Evolutionary conservation across 2,329 filamentous ascomycete genomes (phyloP).

Genomic region (Neonectria magnoliae): DNA sequence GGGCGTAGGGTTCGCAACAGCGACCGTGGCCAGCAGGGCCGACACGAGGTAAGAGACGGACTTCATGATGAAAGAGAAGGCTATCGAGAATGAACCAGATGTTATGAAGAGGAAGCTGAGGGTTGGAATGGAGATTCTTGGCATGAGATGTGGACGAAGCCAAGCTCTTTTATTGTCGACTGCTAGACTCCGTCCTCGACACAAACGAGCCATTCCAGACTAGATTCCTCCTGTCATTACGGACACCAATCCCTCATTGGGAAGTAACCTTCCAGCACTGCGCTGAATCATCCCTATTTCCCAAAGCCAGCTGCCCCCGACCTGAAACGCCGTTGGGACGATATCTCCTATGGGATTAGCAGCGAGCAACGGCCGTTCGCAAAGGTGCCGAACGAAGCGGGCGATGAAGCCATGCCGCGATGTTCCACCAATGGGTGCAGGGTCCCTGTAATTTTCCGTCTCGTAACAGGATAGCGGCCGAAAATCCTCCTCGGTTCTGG

Average conservation of each 20-base stretch:
- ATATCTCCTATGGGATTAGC: constrained; percentile 4
- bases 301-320: not conserved
- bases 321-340: constrained; percentile 7
- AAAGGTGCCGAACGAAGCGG: constrained; percentile 5
- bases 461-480: not conserved
- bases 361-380: not conserved
- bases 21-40: constrained; percentile 44
- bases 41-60: constrained; percentile 35
- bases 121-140: not conserved
- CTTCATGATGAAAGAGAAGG: constrained; percentile 33
- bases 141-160: not conserved
- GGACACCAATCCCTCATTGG: constrained; percentile 1
- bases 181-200: not conserved
- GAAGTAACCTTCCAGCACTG: not conserved
- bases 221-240: constrained; percentile 11
- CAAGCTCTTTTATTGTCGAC: not conserved
- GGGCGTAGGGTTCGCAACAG: constrained; percentile 43
- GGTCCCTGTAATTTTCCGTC: not conserved
- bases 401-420: not conserved
- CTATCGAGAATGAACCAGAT: not conserved
- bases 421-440: constrained; percentile 10
- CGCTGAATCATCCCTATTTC: not conserved
- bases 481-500: not conserved
- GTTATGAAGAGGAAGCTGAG: not conserved
- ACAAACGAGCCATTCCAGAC: not conserved